Conservation (phyloP, 2,329 filamentous ascomycete species). For the Claviceps paspali region DNA sequence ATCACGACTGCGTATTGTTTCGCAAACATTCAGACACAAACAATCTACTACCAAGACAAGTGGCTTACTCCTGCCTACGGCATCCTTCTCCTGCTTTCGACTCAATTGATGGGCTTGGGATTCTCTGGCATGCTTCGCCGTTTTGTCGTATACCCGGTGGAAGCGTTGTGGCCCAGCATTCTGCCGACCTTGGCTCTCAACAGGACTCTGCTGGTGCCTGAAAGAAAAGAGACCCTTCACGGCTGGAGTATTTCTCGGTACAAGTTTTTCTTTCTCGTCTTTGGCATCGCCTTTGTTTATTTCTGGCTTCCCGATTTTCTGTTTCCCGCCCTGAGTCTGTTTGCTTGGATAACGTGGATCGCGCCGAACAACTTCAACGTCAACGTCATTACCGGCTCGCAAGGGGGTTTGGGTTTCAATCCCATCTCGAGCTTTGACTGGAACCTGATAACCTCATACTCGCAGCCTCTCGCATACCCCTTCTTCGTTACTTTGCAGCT, state of each 20-base stretch:
- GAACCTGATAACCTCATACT: conserved; percentile 24
- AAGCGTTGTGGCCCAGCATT: conserved; percentile 35
- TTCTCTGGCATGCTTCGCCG: conserved; percentile 33
- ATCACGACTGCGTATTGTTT: conserved; percentile 18
- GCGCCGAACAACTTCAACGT: conserved; percentile 26
- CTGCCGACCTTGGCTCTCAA: conserved; percentile 33
- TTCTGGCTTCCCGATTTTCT: conserved; percentile 38
- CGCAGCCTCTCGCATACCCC: conserved; percentile 19
- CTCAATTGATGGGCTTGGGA: conserved; percentile 40
- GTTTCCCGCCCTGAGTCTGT: conserved; percentile 30
- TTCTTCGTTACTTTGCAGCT: conserved; percentile 23
- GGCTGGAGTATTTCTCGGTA: conserved; percentile 27
- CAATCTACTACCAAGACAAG: conserved; percentile 27
- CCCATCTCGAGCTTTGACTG: conserved; percentile 24
- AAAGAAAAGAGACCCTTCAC: conserved; percentile 12
- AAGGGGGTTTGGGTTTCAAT: conserved; percentile 25
- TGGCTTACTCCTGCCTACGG: conserved; percentile 29
- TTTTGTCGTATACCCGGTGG: conserved; percentile 36
- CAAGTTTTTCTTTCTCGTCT: conserved; percentile 28
- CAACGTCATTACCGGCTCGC: conserved; percentile 25
- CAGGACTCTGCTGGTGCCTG: conserved; percentile 22
- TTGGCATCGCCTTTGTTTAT: conserved; percentile 31
- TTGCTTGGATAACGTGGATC: conserved; percentile 43
- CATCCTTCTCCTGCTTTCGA: conserved; percentile 28
- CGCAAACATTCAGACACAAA: conserved; percentile 13